phyloP scores from a whole-genome alignment of 352 stramenopile species.

The Globisporangium uncinulatum region DNA sequence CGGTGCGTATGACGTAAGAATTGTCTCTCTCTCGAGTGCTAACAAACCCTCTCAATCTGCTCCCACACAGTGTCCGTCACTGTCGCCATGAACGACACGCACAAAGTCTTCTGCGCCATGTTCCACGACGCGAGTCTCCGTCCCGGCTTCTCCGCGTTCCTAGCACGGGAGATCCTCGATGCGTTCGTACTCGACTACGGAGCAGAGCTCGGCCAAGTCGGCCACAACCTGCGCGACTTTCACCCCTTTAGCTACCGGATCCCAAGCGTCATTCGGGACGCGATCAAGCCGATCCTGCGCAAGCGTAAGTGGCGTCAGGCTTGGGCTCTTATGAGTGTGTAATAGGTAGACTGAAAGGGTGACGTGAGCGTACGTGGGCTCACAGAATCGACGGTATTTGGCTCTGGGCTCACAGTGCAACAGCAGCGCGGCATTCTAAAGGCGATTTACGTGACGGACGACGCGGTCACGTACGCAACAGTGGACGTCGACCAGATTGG shows the following conservation, averaged over 20 bases:
- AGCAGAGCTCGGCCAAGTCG: conserved; percentile 69
- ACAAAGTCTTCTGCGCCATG: conserved; percentile 90
- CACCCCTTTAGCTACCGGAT: conserved; percentile 88
- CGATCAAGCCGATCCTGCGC: conserved; percentile 76
- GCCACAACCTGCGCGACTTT: conserved; percentile 90
- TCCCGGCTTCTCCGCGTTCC: conserved; percentile 76
- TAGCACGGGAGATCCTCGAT: conserved; percentile 83
- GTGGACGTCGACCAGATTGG: conserved; percentile 88
- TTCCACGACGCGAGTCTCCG: conserved; percentile 86
- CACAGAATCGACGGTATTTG: too few relatives aligned
- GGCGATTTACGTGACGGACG: conserved; percentile 86
- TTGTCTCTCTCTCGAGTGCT: background rate
- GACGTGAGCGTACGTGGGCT: conserved; percentile 2
- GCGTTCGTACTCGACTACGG: conserved; percentile 80
- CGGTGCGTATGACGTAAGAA: background rate
- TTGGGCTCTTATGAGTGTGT: too few relatives aligned
- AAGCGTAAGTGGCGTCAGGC: conserved; percentile 45
- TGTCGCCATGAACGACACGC: conserved; percentile 82
- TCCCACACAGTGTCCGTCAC: conserved; percentile 83
- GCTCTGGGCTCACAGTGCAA: conserved; percentile 44
- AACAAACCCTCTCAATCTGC: background rate
- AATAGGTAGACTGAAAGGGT: background rate
- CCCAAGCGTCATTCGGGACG: conserved; percentile 70
- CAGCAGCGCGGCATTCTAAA: conserved; percentile 86
- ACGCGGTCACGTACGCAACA: conserved; percentile 73